Conservation (phyloP, 768 basidiomycete genomes). For the Nidularia sp. region DNA sequence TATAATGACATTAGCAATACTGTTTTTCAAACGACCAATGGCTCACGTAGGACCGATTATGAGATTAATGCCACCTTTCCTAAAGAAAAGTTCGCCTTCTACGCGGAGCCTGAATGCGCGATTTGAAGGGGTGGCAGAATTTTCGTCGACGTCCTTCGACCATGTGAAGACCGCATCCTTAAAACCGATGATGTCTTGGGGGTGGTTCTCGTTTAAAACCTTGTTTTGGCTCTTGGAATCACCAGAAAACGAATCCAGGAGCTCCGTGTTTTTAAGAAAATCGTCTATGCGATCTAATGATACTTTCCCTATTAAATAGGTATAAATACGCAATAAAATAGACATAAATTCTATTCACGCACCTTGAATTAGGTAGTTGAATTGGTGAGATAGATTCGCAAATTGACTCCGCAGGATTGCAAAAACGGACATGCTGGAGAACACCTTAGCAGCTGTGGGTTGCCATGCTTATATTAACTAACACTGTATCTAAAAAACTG, state of each 20-base stretch:
- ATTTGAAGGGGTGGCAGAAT: constrained; percentile 34
- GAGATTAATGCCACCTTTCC: constrained; percentile 47
- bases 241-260: constrained; percentile 33
- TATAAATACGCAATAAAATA: neutral
- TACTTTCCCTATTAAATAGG: constrained; percentile 40
- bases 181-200: constrained; percentile 40
- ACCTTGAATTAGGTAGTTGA: neutral
- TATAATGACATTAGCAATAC: neutral
- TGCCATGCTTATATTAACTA: neutral
- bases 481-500: neutral
- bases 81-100: constrained; percentile 53
- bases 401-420: constrained; percentile 54
- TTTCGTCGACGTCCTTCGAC: constrained; percentile 30
- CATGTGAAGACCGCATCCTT: constrained; percentile 52
- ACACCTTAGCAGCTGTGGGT: constrained; percentile 32
- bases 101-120: constrained; percentile 49
- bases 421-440: constrained; percentile 58
- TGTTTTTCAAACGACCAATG: neutral
- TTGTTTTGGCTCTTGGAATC: constrained; percentile 19
- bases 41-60: constrained; percentile 51
- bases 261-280: constrained; percentile 35
- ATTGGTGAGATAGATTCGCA: constrained; percentile 22
- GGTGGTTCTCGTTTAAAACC: constrained; percentile 9
- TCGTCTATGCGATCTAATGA: constrained; percentile 50
- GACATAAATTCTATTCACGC: neutral